Evolutionary conservation across 169 alveolate genomes (phyloP).

Genomic region (Plasmodium ovale): DNA sequence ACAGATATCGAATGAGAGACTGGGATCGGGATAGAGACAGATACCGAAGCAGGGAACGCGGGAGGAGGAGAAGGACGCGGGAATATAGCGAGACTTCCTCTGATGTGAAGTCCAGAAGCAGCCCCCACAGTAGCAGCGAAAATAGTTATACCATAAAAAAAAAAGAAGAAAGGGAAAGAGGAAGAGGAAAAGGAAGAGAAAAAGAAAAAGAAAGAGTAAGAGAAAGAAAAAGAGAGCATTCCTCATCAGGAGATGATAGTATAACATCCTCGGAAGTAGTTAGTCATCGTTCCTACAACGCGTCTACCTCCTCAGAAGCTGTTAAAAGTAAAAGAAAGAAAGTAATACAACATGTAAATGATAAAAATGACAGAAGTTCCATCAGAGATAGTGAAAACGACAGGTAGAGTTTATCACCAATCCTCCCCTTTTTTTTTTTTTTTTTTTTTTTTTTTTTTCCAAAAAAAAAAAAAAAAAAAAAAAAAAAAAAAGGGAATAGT

Average conservation of each 20-base stretch:
- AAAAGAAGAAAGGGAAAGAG: neutral
- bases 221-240: neutral
- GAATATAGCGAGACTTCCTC: neutral
- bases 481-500: neutral
- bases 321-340: slow-evolving; percentile 10
- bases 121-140: slow-evolving; percentile 13
- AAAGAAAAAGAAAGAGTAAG: neutral
- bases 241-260: neutral
- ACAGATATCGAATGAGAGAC: neutral
- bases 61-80: neutral
- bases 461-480: too few species aligned
- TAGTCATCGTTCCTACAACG: neutral
- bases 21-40: neutral
- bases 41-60: neutral
- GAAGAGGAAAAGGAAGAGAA: neutral
- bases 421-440: neutral
- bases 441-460: too few species aligned
- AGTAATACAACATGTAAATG: neutral
- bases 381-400: neutral
- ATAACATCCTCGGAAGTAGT: slow-evolving; percentile 5
- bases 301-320: slow-evolving; percentile 5
- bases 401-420: slow-evolving; percentile 1
- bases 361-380: slow-evolving; percentile 1
- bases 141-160: neutral
- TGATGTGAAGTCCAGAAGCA: slow-evolving; percentile 3